These are phyloP conservation scores for Trichosporon ovoides DNA, from an alignment of 1,284 basidiomycete genomes.

Conservation along the genomic window DNA sequence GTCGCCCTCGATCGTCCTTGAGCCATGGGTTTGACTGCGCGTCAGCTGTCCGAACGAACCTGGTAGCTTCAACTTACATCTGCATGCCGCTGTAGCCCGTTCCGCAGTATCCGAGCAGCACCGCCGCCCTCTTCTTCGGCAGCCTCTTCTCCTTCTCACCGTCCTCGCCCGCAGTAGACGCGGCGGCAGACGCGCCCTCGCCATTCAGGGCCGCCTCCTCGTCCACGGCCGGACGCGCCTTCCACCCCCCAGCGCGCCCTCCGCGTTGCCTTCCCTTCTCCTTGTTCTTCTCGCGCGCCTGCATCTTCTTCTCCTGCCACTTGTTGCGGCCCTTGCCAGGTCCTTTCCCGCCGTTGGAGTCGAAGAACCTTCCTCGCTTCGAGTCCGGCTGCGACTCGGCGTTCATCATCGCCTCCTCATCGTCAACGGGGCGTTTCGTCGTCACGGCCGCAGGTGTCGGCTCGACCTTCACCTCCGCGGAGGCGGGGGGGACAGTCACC, in stretches of 20 bases:
- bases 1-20: conserved; percentile 83
- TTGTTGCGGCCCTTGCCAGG: conserved; percentile 3
- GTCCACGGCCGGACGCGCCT: background rate
- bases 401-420: conserved; percentile 20
- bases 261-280: conserved; percentile 10
- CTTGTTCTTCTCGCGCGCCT: conserved; percentile 8
- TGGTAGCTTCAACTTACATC: conserved; percentile 62
- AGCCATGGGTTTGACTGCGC: conserved; percentile 43
- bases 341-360: background rate
- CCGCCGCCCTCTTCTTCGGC: conserved; percentile 55
- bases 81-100: conserved; percentile 84
- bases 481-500: no score
- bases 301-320: background rate
- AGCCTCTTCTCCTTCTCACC: conserved; percentile 40
- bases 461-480: background rate
- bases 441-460: background rate
- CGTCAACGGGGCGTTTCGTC: background rate
- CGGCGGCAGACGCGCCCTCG: background rate
- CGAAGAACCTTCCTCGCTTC: conserved; percentile 2
- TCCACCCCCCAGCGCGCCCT: conserved; percentile 3
- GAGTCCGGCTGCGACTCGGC: background rate
- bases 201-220: conserved; percentile 14
- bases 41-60: background rate
- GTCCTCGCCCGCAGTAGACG: conserved; percentile 16
- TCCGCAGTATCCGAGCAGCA: conserved; percentile 54